Conservation (phyloP, 805 yeast genomes). For the Kregervanrija delftensis region DNA sequence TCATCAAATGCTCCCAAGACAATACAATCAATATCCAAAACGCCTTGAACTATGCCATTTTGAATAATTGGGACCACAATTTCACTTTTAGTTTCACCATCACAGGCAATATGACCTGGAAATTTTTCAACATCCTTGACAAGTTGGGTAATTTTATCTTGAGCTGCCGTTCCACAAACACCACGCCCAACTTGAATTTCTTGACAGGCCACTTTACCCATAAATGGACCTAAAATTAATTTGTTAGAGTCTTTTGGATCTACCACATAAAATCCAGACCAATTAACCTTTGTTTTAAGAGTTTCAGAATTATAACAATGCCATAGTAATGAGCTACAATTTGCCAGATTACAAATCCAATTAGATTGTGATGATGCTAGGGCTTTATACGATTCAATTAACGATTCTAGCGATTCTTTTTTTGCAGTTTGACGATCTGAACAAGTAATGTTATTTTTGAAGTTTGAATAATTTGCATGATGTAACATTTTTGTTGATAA, state of each 20-base stretch:
- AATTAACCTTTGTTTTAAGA: conserved; percentile 53
- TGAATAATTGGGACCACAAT: conserved; percentile 75
- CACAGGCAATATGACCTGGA: conserved; percentile 96
- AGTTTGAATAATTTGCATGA: conserved; percentile 74
- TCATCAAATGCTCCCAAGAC: conserved; percentile 59
- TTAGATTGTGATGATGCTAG: conserved; percentile 55
- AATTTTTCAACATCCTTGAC: conserved; percentile 71
- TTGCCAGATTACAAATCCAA: conserved; percentile 88
- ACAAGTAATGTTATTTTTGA: conserved; percentile 25
- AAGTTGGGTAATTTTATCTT: conserved; percentile 50
- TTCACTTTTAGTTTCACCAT: conserved; percentile 89
- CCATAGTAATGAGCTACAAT: conserved; percentile 84
- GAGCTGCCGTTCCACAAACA: conserved; percentile 87
- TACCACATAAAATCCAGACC: conserved; percentile 87
- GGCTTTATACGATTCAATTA: conserved; percentile 59
- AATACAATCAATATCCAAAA: conserved; percentile 80
- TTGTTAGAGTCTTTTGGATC: conserved; percentile 32
- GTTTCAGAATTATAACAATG: conserved; percentile 61
- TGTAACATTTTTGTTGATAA: conserved; percentile 20
- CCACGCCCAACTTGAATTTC: conserved; percentile 71
- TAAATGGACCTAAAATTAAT: conserved; percentile 84
- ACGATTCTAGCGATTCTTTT: conserved; percentile 49
- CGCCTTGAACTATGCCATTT: conserved; percentile 52
- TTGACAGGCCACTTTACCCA: conserved; percentile 96
- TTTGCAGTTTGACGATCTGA: conserved; percentile 28